A percentile compares a stretch with the other conserved stretches of the same genome.
These are phyloP conservation scores for Boletus rex-veris DNA, from an alignment of 768 basidiomycete species.

Conservation along the genomic window DNA sequence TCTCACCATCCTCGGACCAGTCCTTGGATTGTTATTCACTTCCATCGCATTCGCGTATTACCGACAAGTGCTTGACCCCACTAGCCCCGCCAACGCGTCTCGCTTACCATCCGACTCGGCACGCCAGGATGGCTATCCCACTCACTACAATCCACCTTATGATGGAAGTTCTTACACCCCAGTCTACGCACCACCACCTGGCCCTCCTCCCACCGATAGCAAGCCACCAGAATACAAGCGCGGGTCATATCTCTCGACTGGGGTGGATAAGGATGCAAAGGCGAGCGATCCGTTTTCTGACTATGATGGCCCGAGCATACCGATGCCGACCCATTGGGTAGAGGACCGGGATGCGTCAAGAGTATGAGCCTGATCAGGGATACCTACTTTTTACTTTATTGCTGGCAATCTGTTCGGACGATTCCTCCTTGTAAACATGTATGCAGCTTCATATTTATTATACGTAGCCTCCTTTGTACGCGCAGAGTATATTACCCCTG, in stretches of 20 bases:
- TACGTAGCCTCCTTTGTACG: background rate
- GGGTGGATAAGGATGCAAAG: slow-evolving; percentile 31
- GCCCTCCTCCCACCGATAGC: slow-evolving; percentile 43
- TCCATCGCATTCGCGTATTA: slow-evolving; percentile 66
- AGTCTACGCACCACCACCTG: slow-evolving; percentile 48
- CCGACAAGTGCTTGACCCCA: slow-evolving; percentile 71
- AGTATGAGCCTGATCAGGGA: background rate
- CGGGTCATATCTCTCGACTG: slow-evolving; percentile 29
- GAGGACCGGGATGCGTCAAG: slow-evolving; percentile 42
- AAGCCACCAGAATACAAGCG: slow-evolving; percentile 53
- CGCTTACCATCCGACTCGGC: slow-evolving; percentile 41
- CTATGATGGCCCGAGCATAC: slow-evolving; percentile 37
- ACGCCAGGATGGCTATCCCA: slow-evolving; percentile 40
- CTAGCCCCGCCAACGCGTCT: slow-evolving; percentile 47
- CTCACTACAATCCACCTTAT: slow-evolving; percentile 63
- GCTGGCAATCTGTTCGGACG: background rate
- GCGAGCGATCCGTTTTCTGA: slow-evolving; percentile 58
- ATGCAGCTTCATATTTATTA: background rate
- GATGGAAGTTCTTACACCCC: slow-evolving; percentile 28
- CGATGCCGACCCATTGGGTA: slow-evolving; percentile 33
- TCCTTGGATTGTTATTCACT: slow-evolving; percentile 60
- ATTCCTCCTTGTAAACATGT: background rate
- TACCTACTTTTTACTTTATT: background rate
- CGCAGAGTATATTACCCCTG: too few species aligned
- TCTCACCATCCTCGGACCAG: slow-evolving; percentile 31